Evolutionary conservation across 2,329 filamentous ascomycete species (phyloP).

Genomic region (Talaromyces sp.): DNA sequence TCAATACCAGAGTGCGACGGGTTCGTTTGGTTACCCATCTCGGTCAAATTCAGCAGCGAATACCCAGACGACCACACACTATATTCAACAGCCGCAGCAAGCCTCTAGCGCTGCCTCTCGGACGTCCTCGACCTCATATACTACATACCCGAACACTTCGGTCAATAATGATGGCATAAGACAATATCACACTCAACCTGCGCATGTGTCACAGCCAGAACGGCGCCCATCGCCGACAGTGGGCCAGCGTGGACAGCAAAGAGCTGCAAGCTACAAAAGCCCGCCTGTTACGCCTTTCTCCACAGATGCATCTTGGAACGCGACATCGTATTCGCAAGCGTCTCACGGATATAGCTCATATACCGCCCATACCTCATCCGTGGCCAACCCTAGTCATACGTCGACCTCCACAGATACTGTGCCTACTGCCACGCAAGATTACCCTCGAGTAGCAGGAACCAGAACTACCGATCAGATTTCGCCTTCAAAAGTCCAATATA

Average conservation of each 20-base stretch:
- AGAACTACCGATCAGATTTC: conserved; percentile 7
- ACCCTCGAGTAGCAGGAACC: not conserved
- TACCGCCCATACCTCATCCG: not conserved
- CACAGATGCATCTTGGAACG: not conserved
- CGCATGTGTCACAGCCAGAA: conserved; percentile 8
- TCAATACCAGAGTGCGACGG: not conserved
- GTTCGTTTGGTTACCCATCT: conserved; percentile 1
- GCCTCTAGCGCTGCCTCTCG: not conserved
- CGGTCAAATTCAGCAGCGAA: not conserved
- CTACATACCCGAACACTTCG: not conserved
- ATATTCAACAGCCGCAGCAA: conserved; percentile 8
- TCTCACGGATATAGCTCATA: conserved; percentile 3
- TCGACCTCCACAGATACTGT: not conserved
- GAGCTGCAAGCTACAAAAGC: not conserved
- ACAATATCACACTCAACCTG: not conserved
- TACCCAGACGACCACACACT: not conserved
- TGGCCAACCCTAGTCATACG: not conserved
- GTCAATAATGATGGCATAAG: not conserved
- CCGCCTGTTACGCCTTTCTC: not conserved
- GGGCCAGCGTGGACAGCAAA: not conserved
- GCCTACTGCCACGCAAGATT: not conserved
- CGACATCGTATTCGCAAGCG: not conserved
- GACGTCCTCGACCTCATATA: not conserved
- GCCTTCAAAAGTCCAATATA: conserved; percentile 11
- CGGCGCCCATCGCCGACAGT: conserved; percentile 6